These are phyloP conservation scores for Pisolithus microcarpus DNA, from an alignment of 768 basidiomycete species.

Conservation along the genomic window DNA sequence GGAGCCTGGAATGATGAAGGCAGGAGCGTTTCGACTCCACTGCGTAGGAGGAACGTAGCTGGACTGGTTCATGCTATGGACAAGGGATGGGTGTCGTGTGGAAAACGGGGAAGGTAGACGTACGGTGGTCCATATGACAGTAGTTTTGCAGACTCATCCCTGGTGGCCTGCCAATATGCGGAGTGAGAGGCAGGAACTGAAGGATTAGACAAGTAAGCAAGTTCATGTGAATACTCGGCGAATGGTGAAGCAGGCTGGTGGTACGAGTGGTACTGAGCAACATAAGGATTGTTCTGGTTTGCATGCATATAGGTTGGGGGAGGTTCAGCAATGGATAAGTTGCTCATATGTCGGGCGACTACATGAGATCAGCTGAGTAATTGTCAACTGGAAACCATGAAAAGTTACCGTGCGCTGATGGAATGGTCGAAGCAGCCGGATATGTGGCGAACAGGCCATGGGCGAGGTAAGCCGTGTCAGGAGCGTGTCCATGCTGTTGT, in stretches of 20 bases:
- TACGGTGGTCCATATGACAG: conserved; percentile 49
- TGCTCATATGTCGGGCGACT: conserved; percentile 64
- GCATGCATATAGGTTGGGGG: conserved; percentile 62
- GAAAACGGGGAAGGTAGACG: conserved; percentile 16
- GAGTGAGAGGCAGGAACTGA: conserved; percentile 38
- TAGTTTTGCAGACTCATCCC: conserved; percentile 55
- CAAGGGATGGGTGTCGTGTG: conserved; percentile 3
- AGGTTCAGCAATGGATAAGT: conserved; percentile 49
- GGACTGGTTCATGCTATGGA: conserved; percentile 18
- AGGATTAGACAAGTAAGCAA: conserved; percentile 48
- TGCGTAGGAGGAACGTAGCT: conserved; percentile 30
- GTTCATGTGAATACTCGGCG: conserved; percentile 60
- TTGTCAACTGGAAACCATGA: neutral
- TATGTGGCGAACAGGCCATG: conserved; percentile 61
- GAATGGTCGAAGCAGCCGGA: conserved; percentile 69
- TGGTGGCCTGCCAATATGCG: conserved; percentile 57
- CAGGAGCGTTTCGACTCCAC: conserved; percentile 36
- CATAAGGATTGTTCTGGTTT: conserved; percentile 19
- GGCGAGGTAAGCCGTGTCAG: conserved; percentile 58
- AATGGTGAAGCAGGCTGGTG: conserved; percentile 47
- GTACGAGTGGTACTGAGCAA: conserved; percentile 22
- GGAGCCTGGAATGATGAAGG: conserved; percentile 50
- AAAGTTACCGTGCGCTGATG: conserved; percentile 62
- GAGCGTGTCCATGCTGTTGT: conserved; percentile 15
- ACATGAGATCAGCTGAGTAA: conserved; percentile 15